Percentiles rank a stretch among this genome's conserved stretches.
phyloP scores from a whole-genome alignment of 768 basidiomycete species.

The Polyporus arcularius region DNA sequence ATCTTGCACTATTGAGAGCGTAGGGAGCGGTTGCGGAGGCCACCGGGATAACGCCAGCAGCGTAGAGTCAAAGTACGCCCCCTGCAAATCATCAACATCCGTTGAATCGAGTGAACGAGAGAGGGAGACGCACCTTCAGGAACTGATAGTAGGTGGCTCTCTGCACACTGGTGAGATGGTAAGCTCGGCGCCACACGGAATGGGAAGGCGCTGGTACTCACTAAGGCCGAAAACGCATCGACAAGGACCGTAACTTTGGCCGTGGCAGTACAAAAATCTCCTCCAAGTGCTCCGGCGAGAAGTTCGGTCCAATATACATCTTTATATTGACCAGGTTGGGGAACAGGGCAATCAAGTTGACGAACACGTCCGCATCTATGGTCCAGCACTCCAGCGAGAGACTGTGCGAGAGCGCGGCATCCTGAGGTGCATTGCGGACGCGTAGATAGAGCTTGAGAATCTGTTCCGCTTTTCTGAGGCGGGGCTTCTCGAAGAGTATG shows the following conservation, averaged over 20 bases:
- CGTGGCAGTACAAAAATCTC: conserved; percentile 60
- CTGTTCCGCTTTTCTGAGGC: conserved; percentile 51
- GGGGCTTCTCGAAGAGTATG: conserved; percentile 60
- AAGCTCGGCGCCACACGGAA: conserved; percentile 1
- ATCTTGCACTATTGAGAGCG: conserved; percentile 69
- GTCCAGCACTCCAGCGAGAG: conserved; percentile 64
- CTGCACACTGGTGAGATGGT: conserved; percentile 50
- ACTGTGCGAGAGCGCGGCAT: conserved; percentile 38
- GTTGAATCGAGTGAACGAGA: neutral
- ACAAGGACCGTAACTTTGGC: conserved; percentile 48
- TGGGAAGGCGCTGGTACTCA: conserved; percentile 36
- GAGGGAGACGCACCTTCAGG: conserved; percentile 51
- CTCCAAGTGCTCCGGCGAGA: conserved; percentile 80
- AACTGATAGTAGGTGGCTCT: conserved; percentile 82
- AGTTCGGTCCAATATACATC: conserved; percentile 74
- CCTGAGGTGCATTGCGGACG: conserved; percentile 41
- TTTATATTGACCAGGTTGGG: conserved; percentile 50
- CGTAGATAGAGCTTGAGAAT: conserved; percentile 58
- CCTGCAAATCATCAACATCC: conserved; percentile 38
- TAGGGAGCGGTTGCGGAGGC: conserved; percentile 46
- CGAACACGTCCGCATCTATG: conserved; percentile 73
- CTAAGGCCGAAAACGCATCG: conserved; percentile 84
- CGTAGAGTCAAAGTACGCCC: conserved; percentile 81
- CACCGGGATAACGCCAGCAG: conserved; percentile 64
- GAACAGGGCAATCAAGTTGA: conserved; percentile 66